phyloP scores from a whole-genome alignment of 2,329 filamentous ascomycete genomes.

The Diaporthe caulivora region DNA sequence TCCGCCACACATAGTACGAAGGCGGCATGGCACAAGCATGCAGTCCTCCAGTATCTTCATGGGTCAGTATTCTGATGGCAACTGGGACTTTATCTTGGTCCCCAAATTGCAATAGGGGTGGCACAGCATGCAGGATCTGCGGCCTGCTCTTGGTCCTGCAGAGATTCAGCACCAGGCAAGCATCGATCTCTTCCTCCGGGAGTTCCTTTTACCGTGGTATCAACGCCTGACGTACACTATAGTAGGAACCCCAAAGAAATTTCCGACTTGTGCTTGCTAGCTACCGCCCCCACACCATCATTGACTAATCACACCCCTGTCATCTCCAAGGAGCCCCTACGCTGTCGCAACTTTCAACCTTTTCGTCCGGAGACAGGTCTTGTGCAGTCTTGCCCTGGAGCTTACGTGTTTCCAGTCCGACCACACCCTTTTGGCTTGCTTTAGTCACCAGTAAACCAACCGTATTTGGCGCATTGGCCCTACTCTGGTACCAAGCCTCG shows the following conservation, averaged over 20 bases:
- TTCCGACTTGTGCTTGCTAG: slow-evolving; percentile 11
- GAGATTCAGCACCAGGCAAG: slow-evolving; percentile 8
- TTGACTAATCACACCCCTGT: slow-evolving; percentile 11
- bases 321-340: background rate
- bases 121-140: slow-evolving; percentile 19
- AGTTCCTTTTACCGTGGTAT: slow-evolving; percentile 17
- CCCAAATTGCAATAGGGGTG: background rate
- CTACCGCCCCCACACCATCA: slow-evolving; percentile 14
- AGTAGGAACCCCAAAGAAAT: slow-evolving; percentile 26
- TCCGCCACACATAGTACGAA: slow-evolving; percentile 11
- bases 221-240: slow-evolving; percentile 10
- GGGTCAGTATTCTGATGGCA: background rate
- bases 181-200: slow-evolving; percentile 24
- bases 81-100: background rate
- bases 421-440: background rate
- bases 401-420: slow-evolving; percentile 22
- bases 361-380: slow-evolving; percentile 5
- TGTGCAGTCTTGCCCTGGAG: slow-evolving; percentile 4
- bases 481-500: slow-evolving; percentile 3
- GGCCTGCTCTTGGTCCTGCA: slow-evolving; percentile 29
- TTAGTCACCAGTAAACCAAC: background rate
- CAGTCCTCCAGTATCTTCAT: background rate
- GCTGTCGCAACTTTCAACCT: background rate
- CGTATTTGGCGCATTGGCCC: slow-evolving; percentile 16
- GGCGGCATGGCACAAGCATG: slow-evolving; percentile 17